Conservation (phyloP, 768 basidiomycete species). For the Auriculariales sp. region DNA sequence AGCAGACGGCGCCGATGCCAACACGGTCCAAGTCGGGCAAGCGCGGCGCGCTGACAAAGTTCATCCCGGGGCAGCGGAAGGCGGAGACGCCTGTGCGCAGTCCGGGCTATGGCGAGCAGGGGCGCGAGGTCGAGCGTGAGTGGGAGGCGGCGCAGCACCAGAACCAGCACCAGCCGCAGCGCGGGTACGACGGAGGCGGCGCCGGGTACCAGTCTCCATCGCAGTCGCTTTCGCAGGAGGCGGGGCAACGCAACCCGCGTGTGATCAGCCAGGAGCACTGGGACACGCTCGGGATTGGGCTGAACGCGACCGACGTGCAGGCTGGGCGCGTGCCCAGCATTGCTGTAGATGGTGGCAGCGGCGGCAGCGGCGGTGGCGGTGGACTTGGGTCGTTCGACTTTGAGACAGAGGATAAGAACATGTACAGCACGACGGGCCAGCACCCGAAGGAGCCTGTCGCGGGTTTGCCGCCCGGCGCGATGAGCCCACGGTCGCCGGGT, state of each 20-base stretch:
- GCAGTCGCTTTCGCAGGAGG: too few species aligned
- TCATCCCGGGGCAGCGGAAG: constrained; percentile 35
- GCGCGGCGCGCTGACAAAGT: constrained; percentile 53
- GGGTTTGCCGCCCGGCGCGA: constrained; percentile 45
- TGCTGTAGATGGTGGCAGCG: too few species aligned
- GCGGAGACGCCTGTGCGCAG: constrained; percentile 81
- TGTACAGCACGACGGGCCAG: background rate
- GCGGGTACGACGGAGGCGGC: too few species aligned
- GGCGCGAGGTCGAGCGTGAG: too few species aligned
- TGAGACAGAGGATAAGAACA: too few species aligned
- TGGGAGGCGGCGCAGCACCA: too few species aligned
- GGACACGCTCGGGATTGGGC: constrained; percentile 2
- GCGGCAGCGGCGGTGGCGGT: too few species aligned
- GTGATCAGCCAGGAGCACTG: constrained; percentile 84
- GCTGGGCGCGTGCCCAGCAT: background rate
- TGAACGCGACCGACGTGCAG: background rate
- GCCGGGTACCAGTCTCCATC: too few species aligned
- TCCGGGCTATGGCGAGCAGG: constrained; percentile 89
- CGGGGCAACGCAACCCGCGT: too few species aligned
- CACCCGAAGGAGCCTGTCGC: constrained; percentile 6
- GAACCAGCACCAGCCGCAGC: too few species aligned
- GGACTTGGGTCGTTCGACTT: too few species aligned
- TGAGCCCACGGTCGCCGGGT: too few species aligned
- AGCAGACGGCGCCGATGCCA: constrained; percentile 6
- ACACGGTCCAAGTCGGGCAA: constrained; percentile 12